Percentiles rank a stretch among this genome's conserved stretches.
Conservation (phyloP, 1,139 yeast genomes). For the Magnusiomyces fungicola region DNA sequence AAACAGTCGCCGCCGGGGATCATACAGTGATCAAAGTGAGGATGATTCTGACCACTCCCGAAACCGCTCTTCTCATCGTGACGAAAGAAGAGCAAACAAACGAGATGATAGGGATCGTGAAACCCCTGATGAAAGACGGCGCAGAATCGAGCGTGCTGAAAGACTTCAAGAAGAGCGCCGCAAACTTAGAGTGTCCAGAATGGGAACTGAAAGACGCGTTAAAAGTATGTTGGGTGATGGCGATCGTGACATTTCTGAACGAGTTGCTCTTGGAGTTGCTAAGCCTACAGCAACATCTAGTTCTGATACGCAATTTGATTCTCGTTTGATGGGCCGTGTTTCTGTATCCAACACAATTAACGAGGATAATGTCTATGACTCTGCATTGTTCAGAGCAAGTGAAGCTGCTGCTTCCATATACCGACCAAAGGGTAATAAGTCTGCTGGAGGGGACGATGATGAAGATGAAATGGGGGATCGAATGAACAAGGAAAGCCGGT, state of each 20-base stretch:
- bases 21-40: background rate
- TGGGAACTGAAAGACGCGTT: conserved; percentile 42
- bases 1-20: background rate
- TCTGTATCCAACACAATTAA: conserved; percentile 31
- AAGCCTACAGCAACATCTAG: conserved; percentile 30
- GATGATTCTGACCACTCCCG: background rate
- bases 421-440: conserved; percentile 32
- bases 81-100: background rate
- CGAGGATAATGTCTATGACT: conserved; percentile 49
- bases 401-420: conserved; percentile 46
- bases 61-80: background rate
- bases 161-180: conserved; percentile 42
- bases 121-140: conserved; percentile 27
- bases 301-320: conserved; percentile 46
- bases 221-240: conserved; percentile 39
- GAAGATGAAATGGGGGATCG: conserved; percentile 31
- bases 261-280: conserved; percentile 47
- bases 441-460: conserved; percentile 15
- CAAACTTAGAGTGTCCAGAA: conserved; percentile 38
- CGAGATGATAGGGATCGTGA: conserved; percentile 1
- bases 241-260: conserved; percentile 48
- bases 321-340: conserved; percentile 45
- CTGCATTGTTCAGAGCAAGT: conserved; percentile 47
- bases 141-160: conserved; percentile 39
- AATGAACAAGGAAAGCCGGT: conserved; percentile 31